Percentiles rank a stretch among this genome's conserved stretches.
Conservation (phyloP, 352 stramenopile genomes). For the Peronospora destructor region DNA sequence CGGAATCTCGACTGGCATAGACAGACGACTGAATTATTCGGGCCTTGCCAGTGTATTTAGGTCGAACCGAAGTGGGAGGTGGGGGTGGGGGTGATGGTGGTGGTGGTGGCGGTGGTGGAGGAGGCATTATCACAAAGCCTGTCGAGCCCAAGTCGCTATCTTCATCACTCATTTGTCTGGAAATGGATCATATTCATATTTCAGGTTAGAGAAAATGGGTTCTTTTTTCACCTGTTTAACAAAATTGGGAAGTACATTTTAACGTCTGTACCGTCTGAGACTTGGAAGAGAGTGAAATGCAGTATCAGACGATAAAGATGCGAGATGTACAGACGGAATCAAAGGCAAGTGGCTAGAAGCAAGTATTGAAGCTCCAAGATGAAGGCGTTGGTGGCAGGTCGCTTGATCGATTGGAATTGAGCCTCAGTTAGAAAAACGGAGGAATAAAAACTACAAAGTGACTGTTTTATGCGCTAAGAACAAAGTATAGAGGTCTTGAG, state of each 20-base stretch:
- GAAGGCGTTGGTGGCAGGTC: slow-evolving; percentile 12
- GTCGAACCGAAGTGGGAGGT: slow-evolving; percentile 8
- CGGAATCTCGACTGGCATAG: slow-evolving; percentile 21
- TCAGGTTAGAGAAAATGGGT: slow-evolving; percentile 7
- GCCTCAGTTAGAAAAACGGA: slow-evolving; percentile 15
- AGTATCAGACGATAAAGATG: not conserved
- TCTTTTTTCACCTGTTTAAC: slow-evolving; percentile 7
- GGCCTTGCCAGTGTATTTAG: slow-evolving; percentile 33
- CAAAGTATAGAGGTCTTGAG: not conserved
- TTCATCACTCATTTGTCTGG: slow-evolving; percentile 25
- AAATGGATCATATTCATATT: slow-evolving; percentile 11
- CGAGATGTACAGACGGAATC: not conserved
- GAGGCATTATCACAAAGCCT: slow-evolving; percentile 16
- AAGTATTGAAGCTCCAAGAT: not conserved
- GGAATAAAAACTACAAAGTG: slow-evolving; percentile 5
- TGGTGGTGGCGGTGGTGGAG: slow-evolving; percentile 6
- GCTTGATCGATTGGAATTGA: slow-evolving; percentile 28
- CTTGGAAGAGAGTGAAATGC: no score
- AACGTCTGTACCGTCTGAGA: not conserved
- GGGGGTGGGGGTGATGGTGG: slow-evolving; percentile 5
- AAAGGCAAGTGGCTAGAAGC: not conserved
- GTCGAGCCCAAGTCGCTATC: slow-evolving; percentile 25
- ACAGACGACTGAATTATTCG: slow-evolving; percentile 28
- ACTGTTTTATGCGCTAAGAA: slow-evolving; percentile 13
- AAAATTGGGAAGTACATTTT: slow-evolving; percentile 7